phyloP scores from a whole-genome alignment of 805 yeast species.

The Yarrowia deformans region DNA sequence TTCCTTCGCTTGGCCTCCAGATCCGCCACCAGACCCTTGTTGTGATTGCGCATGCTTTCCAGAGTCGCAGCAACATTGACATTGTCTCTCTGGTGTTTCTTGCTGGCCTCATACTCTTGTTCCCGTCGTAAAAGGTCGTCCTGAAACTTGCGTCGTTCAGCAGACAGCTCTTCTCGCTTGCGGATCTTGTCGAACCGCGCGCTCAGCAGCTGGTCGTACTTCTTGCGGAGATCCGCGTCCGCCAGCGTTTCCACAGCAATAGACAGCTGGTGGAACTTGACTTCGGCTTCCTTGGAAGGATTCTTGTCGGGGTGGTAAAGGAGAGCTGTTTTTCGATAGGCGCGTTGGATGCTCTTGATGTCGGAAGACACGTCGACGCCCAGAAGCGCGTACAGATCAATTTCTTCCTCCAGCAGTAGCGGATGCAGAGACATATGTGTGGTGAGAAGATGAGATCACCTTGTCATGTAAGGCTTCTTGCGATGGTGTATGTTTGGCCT shows the following conservation, averaged over 20 bases:
- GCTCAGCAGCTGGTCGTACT: conserved; percentile 43
- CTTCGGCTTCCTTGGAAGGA: conserved; percentile 46
- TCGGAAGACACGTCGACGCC: conserved; percentile 40
- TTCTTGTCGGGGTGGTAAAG: conserved; percentile 48
- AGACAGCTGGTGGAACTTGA: conserved; percentile 45
- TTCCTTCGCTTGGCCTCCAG: conserved; percentile 43
- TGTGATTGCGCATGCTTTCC: conserved; percentile 40
- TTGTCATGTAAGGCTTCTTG: too few relatives aligned
- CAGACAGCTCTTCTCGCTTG: conserved; percentile 39
- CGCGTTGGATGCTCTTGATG: conserved; percentile 33
- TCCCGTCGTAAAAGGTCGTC: conserved; percentile 45
- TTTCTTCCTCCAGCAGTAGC: conserved; percentile 41
- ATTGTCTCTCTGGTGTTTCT: conserved; percentile 3
- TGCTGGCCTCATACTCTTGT: conserved; percentile 39
- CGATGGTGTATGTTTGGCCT: too few relatives aligned
- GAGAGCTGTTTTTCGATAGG: conserved; percentile 40
- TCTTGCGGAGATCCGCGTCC: conserved; percentile 38
- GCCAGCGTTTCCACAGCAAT: conserved; percentile 45
- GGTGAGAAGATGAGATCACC: neutral
- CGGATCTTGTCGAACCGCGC: conserved; percentile 40
- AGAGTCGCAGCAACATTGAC: neutral
- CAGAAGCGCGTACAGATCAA: conserved; percentile 44
- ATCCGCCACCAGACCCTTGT: conserved; percentile 28
- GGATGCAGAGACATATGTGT: conserved; percentile 33
- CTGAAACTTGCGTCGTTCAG: conserved; percentile 42